Evolutionary conservation across 2,329 filamentous ascomycete genomes (phyloP).

Genomic region (Coniochaeta sp.): DNA sequence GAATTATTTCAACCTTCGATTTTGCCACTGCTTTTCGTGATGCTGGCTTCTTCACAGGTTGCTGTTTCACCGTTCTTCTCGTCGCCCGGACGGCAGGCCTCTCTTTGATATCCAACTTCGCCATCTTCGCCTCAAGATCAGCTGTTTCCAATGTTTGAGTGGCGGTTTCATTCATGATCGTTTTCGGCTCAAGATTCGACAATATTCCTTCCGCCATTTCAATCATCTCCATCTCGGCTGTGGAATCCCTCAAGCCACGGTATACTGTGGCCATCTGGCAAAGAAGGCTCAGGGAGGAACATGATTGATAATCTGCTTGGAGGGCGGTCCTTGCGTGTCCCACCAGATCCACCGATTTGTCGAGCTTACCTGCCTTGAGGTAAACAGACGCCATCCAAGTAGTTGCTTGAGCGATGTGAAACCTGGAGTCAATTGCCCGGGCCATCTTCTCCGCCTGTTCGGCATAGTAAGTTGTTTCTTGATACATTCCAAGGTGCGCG

Average conservation of each 20-base stretch:
- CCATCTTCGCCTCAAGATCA: conserved; percentile 28
- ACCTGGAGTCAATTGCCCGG: conserved; percentile 54
- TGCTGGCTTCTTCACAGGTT: not conserved
- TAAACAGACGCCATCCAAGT: conserved; percentile 49
- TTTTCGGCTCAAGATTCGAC: conserved; percentile 20
- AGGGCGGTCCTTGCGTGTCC: conserved; percentile 45
- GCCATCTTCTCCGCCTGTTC: conserved; percentile 78
- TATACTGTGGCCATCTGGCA: conserved; percentile 51
- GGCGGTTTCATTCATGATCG: not conserved
- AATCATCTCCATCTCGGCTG: conserved; percentile 35
- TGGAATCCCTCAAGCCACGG: conserved; percentile 36
- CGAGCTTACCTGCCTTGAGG: conserved; percentile 48
- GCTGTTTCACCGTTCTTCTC: conserved; percentile 14
- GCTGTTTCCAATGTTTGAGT: not conserved
- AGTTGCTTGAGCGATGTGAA: conserved; percentile 46
- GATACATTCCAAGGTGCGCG: conserved; percentile 75
- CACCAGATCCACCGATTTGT: conserved; percentile 49
- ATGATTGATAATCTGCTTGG: conserved; percentile 34
- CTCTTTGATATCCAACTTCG: conserved; percentile 24
- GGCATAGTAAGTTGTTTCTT: conserved; percentile 81
- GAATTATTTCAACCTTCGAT: conserved; percentile 8
- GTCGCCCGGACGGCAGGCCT: conserved; percentile 15
- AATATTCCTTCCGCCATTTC: conserved; percentile 41
- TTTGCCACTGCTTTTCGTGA: conserved; percentile 10
- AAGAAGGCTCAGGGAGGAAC: conserved; percentile 36